These are phyloP conservation scores for Cladosporium colombiae DNA, from an alignment of 2,329 filamentous ascomycete species.

Conservation along the genomic window DNA sequence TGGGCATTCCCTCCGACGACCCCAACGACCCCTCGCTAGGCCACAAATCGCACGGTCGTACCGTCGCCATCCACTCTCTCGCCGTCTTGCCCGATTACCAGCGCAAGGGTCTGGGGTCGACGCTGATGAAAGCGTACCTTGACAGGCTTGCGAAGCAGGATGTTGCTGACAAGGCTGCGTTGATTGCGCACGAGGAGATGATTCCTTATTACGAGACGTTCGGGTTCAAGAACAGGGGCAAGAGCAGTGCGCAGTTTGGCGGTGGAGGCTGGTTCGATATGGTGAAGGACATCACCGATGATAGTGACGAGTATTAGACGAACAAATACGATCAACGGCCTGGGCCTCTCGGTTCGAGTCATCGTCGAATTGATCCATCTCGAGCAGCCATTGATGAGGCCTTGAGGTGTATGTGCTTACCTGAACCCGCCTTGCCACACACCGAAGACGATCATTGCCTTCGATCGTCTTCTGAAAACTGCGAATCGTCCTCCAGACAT, in stretches of 20 bases:
- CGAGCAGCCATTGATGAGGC: neutral
- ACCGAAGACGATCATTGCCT: neutral
- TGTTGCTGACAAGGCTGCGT: conserved; percentile 69
- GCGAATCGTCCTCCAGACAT: neutral
- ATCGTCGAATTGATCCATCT: neutral
- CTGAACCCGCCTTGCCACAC: neutral
- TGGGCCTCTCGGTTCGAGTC: no score
- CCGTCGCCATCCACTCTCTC: conserved; percentile 79
- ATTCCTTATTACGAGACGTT: conserved; percentile 75
- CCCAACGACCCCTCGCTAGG: conserved; percentile 55
- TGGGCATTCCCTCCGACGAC: conserved; percentile 62
- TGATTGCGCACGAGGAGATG: conserved; percentile 75
- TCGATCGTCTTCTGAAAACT: neutral
- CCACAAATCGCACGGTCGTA: conserved; percentile 72
- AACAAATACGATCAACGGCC: neutral
- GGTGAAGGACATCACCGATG: conserved; percentile 53
- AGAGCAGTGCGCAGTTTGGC: conserved; percentile 70
- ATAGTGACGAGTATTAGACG: conserved; percentile 6
- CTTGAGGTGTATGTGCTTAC: neutral
- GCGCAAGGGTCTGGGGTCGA: conserved; percentile 69
- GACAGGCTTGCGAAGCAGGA: conserved; percentile 72
- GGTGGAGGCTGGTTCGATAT: conserved; percentile 83
- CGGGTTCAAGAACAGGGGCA: conserved; percentile 69
- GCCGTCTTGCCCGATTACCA: conserved; percentile 77
- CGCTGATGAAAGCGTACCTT: conserved; percentile 73